A percentile compares a stretch with the other conserved stretches of the same genome.
phyloP scores from a whole-genome alignment of 176 grass and related monocot genomes.

The Eremochloa ophiuroides region DNA sequence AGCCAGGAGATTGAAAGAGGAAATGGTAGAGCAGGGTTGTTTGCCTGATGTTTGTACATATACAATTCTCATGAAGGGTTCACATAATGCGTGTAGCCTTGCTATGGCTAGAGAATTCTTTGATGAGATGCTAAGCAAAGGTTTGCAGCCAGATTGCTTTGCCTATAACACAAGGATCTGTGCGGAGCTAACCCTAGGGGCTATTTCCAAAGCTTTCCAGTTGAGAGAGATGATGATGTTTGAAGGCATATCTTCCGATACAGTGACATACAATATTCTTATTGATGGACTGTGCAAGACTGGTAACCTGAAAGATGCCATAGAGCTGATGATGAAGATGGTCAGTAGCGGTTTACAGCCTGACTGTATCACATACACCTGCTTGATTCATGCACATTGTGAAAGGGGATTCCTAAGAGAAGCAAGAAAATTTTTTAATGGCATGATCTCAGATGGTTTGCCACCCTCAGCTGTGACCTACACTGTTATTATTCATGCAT shows the following conservation, averaged over 20 bases:
- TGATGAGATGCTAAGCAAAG: slow-evolving; percentile 64
- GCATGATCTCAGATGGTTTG: slow-evolving; percentile 45
- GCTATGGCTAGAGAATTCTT: slow-evolving; percentile 42
- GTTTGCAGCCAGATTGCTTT: slow-evolving; percentile 47
- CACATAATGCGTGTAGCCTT: slow-evolving; percentile 45
- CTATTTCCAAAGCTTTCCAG: slow-evolving; percentile 37
- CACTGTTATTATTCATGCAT: slow-evolving; percentile 62
- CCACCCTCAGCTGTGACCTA: slow-evolving; percentile 70
- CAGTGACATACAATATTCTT: slow-evolving; percentile 68
- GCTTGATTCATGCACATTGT: slow-evolving; percentile 80
- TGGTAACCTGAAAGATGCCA: slow-evolving; percentile 60
- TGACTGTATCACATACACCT: slow-evolving; percentile 74
- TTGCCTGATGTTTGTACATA: slow-evolving; percentile 59
- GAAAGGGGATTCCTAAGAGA: slow-evolving; percentile 50
- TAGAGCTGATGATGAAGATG: slow-evolving; percentile 47
- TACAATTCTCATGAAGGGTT: slow-evolving; percentile 66
- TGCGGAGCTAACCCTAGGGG: slow-evolving; percentile 41
- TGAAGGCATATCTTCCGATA: slow-evolving; percentile 52
- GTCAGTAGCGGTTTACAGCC: slow-evolving; percentile 50
- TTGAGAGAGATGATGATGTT: slow-evolving; percentile 57
- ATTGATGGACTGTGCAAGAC: slow-evolving; percentile 71
- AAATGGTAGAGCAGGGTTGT: slow-evolving; percentile 45
- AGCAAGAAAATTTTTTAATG: slow-evolving; percentile 45
- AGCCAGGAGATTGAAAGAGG: slow-evolving; percentile 53
- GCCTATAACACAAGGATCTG: slow-evolving; percentile 52